Conservation (phyloP, 495 filamentous ascomycete genomes). For the Trypethelium eluteriae region DNA sequence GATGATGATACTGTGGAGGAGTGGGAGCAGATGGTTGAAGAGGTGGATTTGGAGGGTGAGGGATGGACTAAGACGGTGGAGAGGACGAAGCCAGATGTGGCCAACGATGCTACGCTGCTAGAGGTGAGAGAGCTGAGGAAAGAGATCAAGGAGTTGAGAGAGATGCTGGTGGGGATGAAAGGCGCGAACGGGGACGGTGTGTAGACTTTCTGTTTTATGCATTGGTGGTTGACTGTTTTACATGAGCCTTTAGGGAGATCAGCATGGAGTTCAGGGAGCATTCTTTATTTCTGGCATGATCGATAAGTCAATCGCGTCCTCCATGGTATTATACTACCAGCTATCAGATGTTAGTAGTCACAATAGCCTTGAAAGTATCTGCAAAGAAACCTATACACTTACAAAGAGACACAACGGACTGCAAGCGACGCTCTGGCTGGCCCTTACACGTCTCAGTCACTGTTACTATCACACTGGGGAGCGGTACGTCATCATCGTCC, state of each 20-base stretch:
- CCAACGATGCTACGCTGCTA: conserved; percentile 57
- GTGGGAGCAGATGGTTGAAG: conserved; percentile 74
- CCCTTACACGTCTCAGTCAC: no score
- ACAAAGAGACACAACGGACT: no score
- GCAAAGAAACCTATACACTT: no score
- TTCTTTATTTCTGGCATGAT: not conserved
- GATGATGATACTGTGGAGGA: conserved; percentile 85
- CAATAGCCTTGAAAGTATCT: no score
- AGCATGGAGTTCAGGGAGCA: not conserved
- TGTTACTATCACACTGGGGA: no score
- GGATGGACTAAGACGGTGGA: conserved; percentile 73
- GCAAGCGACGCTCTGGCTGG: no score
- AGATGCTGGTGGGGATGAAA: conserved; percentile 44
- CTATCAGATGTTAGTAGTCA: not conserved
- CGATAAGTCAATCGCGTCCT: not conserved
- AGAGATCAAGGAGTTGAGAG: conserved; percentile 63
- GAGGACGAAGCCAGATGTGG: conserved; percentile 66
- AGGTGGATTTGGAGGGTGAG: conserved; percentile 69
- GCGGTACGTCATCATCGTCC: no score
- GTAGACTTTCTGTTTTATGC: not conserved
- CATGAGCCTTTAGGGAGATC: not conserved
- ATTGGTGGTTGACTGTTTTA: not conserved
- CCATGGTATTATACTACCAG: not conserved
- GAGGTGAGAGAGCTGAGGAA: conserved; percentile 61
- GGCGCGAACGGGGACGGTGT: conserved; percentile 21